These are phyloP conservation scores for Lipomyces lipofer DNA, from an alignment of 805 yeast species.

Conservation along the genomic window DNA sequence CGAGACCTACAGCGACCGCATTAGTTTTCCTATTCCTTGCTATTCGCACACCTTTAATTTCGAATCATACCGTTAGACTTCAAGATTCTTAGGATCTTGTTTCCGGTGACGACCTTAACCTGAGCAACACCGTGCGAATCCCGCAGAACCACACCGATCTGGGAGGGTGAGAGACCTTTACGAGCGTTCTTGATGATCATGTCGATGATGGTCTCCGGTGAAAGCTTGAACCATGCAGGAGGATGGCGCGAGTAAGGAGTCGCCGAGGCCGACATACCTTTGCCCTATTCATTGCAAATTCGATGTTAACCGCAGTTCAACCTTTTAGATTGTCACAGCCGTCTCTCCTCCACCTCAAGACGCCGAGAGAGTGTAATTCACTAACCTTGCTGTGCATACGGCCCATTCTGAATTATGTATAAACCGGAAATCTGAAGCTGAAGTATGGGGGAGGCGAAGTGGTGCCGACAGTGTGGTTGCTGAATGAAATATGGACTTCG, in stretches of 20 bases:
- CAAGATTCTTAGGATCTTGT: conserved; percentile 98
- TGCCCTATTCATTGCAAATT: conserved; percentile 57
- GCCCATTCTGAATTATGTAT: conserved; percentile 75
- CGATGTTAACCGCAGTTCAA: too few species aligned
- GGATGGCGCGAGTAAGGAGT: conserved; percentile 98
- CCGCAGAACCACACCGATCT: conserved; percentile 98
- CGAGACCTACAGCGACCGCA: conserved; percentile 51
- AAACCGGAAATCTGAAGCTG: background rate
- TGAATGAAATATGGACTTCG: background rate
- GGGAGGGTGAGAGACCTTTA: conserved; percentile 99
- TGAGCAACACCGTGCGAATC: conserved; percentile 99
- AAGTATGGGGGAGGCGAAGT: background rate
- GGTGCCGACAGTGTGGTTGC: conserved; percentile 3
- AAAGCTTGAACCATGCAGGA: conserved; percentile 99
- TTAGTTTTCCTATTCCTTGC: conserved; percentile 11
- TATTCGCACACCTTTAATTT: background rate
- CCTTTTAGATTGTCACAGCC: too few species aligned
- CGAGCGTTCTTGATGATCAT: conserved; percentile 99
- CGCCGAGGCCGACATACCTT: conserved; percentile 99
- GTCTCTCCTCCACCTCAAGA: too few species aligned
- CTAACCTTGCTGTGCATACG: conserved; percentile 89
- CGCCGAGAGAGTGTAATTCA: too few species aligned
- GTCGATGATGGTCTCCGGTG: conserved; percentile 94
- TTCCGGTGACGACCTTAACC: conserved; percentile 88
- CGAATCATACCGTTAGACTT: conserved; percentile 82